Percentiles rank a stretch among this genome's conserved stretches.
phyloP scores from a whole-genome alignment of 163 green algal genomes.

The Volvox carteri region DNA sequence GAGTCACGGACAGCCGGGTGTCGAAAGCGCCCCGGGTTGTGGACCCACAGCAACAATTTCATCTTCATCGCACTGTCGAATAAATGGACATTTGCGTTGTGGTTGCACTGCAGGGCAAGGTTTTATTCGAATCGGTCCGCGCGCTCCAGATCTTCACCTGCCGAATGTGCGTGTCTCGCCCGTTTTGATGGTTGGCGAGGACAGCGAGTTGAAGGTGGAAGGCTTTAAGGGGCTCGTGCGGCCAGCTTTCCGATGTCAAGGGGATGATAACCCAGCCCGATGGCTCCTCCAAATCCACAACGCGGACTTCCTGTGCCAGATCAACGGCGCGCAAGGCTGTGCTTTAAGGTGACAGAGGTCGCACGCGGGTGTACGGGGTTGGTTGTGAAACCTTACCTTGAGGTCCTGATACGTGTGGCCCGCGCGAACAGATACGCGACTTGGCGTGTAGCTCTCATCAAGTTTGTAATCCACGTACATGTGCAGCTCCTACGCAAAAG shows the following conservation, averaged over 20 bases:
- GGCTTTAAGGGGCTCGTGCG: constrained; percentile 74
- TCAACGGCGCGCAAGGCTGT: not conserved
- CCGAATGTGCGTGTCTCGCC: constrained; percentile 94
- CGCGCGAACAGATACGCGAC: constrained; percentile 86
- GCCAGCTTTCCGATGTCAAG: constrained; percentile 58
- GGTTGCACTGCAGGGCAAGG: constrained; percentile 6
- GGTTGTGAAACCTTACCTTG: constrained; percentile 64
- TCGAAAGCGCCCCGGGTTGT: too few relatives aligned
- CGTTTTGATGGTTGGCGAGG: constrained; percentile 98
- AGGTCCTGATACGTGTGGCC: constrained; percentile 92
- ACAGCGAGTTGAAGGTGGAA: constrained; percentile 93
- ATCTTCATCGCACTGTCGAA: not conserved
- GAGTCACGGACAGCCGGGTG: too few relatives aligned
- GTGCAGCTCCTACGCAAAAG: constrained; percentile 73
- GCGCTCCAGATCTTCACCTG: constrained; percentile 58
- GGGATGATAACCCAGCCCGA: constrained; percentile 89
- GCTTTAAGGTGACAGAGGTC: not conserved
- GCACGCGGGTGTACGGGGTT: too few relatives aligned
- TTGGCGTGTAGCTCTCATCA: constrained; percentile 98
- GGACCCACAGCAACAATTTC: too few relatives aligned
- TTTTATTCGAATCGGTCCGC: constrained; percentile 1
- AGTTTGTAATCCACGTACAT: constrained; percentile 94
- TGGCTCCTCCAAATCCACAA: constrained; percentile 92
- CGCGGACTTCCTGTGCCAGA: constrained; percentile 63
- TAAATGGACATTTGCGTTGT: constrained; percentile 34